Evolutionary conservation across 164 flowering plant species (phyloP).

Genomic region (Magnolia changhungtana): DNA sequence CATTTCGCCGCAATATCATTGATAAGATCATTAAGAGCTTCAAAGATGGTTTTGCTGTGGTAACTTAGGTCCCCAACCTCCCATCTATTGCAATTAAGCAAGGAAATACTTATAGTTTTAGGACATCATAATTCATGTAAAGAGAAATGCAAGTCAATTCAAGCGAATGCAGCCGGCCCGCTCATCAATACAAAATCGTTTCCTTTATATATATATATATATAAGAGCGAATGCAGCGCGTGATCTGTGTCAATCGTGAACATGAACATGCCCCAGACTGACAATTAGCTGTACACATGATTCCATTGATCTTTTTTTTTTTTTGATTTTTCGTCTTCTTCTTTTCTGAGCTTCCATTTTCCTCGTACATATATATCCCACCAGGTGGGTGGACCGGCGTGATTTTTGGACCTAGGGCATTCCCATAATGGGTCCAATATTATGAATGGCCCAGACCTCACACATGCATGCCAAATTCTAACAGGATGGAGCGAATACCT

Average conservation of each 20-base stretch:
- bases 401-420: no score
- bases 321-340: no score
- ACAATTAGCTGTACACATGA: no score
- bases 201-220: not conserved
- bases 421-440: no score
- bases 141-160: no score
- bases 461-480: not conserved
- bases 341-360: no score
- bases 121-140: not conserved
- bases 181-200: not conserved
- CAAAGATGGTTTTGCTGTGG: conserved; percentile 1
- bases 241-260: no score
- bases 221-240: not conserved
- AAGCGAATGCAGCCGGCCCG: no score
- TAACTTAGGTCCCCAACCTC: not conserved
- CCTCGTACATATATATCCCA: no score
- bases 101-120: not conserved
- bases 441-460: no score
- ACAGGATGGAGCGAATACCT: not conserved
- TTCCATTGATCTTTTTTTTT: no score
- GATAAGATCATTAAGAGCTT: not conserved
- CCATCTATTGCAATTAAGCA: not conserved
- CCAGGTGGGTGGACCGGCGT: no score
- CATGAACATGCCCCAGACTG: not conserved
- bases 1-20: not conserved